These are phyloP conservation scores for Starmera dryadoides DNA, from an alignment of 805 yeast genomes.

Conservation along the genomic window DNA sequence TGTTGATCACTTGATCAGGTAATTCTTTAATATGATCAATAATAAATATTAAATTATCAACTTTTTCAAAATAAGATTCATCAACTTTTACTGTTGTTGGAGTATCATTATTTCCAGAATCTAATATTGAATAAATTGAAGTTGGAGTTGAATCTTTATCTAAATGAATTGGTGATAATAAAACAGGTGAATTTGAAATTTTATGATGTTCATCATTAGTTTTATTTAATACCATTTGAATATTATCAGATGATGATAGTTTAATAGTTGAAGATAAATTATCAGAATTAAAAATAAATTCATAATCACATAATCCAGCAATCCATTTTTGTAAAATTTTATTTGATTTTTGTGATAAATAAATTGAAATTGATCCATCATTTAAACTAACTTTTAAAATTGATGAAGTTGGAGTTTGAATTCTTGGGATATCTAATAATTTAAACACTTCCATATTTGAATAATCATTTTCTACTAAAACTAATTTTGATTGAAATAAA, in stretches of 20 bases:
- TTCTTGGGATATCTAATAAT: slow-evolving; percentile 4
- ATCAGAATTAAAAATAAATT: slow-evolving; percentile 20
- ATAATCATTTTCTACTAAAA: slow-evolving; percentile 8
- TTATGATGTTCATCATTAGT: slow-evolving; percentile 5
- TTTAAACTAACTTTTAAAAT: slow-evolving; percentile 12
- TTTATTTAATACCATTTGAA: not conserved
- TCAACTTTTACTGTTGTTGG: slow-evolving; percentile 4
- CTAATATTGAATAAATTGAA: not conserved
- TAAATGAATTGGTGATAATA: slow-evolving; percentile 14
- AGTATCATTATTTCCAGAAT: slow-evolving; percentile 2
- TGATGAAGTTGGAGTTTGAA: slow-evolving; percentile 14
- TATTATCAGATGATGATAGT: slow-evolving; percentile 10
- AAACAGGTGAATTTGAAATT: slow-evolving; percentile 11
- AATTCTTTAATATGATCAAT: slow-evolving; percentile 13
- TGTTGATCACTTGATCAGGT: slow-evolving; percentile 1
- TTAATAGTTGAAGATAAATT: slow-evolving; percentile 25
- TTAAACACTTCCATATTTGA: slow-evolving; percentile 3
- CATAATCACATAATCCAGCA: slow-evolving; percentile 28
- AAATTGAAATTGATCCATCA: slow-evolving; percentile 14
- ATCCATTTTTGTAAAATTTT: slow-evolving; percentile 33
- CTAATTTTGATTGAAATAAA: slow-evolving; percentile 22
- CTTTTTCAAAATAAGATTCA: slow-evolving; percentile 6
- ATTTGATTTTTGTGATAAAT: slow-evolving; percentile 20
- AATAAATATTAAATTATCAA: slow-evolving; percentile 8
- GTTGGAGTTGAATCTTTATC: not conserved